phyloP scores from a whole-genome alignment of 1,284 basidiomycete genomes.

The Sphaerobolus stellatus region DNA sequence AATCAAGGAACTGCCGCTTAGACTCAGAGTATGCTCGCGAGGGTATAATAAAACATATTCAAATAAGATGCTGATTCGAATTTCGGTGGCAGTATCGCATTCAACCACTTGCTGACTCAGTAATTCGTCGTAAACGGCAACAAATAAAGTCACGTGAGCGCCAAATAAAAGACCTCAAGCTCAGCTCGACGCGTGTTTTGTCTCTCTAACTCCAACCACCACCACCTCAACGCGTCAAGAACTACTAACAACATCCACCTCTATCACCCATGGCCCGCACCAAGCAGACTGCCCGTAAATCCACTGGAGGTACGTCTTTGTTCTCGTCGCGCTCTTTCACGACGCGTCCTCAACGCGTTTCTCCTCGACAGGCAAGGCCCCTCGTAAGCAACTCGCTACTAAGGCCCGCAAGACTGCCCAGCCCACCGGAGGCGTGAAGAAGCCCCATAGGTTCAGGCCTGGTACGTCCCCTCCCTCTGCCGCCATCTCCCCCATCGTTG shows the following conservation, averaged over 20 bases:
- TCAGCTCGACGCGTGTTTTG: neutral
- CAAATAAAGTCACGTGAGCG: constrained; percentile 6
- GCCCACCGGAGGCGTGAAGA: constrained; percentile 59
- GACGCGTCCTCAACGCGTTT: too few relatives aligned
- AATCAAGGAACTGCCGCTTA: too few relatives aligned
- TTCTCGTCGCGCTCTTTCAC: too few relatives aligned
- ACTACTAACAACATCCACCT: neutral
- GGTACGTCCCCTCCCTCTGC: too few relatives aligned
- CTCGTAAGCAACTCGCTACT: constrained; percentile 88
- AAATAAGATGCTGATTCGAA: neutral
- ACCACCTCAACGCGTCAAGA: neutral
- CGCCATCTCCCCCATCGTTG: too few relatives aligned
- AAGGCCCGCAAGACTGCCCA: constrained; percentile 87
- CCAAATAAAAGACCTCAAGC: neutral
- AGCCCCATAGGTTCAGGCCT: constrained; percentile 57
- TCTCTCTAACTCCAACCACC: constrained; percentile 3
- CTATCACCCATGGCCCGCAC: constrained; percentile 32
- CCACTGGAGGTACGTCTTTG: constrained; percentile 46
- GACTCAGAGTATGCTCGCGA: too few relatives aligned
- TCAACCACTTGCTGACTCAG: neutral
- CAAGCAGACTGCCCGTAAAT: constrained; percentile 66
- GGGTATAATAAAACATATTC: neutral
- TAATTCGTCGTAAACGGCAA: neutral
- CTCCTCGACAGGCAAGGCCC: too few relatives aligned
- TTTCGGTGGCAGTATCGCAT: too few relatives aligned